phyloP scores from a whole-genome alignment of 2,329 filamentous ascomycete genomes.

The Huntiella savannae region DNA sequence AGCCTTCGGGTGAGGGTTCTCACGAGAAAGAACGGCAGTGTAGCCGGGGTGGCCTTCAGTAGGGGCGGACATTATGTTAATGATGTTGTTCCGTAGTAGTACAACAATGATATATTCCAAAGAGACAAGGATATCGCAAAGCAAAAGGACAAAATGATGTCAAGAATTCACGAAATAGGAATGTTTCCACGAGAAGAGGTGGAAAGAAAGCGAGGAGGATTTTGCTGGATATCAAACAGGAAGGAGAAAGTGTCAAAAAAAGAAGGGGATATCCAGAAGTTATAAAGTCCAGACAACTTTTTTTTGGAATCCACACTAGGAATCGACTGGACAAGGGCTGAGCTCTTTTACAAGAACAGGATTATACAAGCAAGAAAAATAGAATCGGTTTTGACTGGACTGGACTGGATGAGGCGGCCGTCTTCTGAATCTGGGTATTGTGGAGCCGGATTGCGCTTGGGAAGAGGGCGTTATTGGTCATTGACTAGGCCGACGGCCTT shows the following conservation, averaged over 20 bases:
- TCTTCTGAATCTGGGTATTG: too few species aligned
- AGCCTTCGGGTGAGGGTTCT: constrained; percentile 12
- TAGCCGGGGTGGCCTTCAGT: constrained; percentile 12
- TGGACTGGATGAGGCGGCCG: not conserved
- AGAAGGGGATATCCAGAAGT: not conserved
- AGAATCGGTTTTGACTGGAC: not conserved
- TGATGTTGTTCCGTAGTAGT: not conserved
- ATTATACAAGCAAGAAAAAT: constrained; percentile 5
- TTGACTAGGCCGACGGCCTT: too few species aligned
- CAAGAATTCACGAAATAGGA: not conserved
- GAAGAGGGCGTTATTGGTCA: too few species aligned
- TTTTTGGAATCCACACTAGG: too few species aligned
- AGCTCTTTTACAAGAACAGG: constrained; percentile 3
- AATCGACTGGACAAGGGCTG: not conserved
- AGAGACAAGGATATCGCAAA: not conserved
- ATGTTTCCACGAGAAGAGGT: constrained; percentile 1
- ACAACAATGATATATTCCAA: not conserved
- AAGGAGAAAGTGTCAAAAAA: constrained; percentile 5
- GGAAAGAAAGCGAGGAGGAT: not conserved
- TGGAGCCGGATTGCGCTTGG: too few species aligned
- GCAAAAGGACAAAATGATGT: not conserved
- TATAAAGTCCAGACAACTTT: too few species aligned
- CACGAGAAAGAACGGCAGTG: constrained; percentile 10
- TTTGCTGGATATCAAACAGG: constrained; percentile 5
- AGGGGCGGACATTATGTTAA: constrained; percentile 11